Conservation (phyloP, 257 asterid genomes). For the Solanum ossicruentum region DNA sequence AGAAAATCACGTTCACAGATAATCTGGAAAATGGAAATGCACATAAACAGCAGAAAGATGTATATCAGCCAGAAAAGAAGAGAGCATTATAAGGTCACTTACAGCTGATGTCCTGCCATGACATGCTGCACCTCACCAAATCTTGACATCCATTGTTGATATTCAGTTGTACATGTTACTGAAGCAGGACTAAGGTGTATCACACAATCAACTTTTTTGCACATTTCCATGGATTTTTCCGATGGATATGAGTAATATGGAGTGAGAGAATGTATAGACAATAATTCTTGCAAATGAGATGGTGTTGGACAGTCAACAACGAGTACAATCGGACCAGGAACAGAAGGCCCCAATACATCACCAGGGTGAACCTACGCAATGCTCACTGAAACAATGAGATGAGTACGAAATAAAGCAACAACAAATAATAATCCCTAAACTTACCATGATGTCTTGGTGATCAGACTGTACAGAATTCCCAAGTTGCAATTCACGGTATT, state of each 20-base stretch:
- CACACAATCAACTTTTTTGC: conserved; percentile 69
- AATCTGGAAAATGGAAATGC: background rate
- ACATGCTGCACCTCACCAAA: conserved; percentile 84
- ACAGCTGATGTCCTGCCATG: conserved; percentile 97
- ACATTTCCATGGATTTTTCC: conserved; percentile 21
- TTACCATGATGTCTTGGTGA: conserved; percentile 57
- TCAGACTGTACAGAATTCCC: conserved; percentile 84
- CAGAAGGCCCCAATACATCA: conserved; percentile 81
- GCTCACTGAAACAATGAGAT: background rate
- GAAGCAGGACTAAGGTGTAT: conserved; percentile 67
- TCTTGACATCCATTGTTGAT: conserved; percentile 74
- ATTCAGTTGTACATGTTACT: conserved; percentile 39
- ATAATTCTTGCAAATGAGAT: conserved; percentile 45
- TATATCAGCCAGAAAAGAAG: background rate
- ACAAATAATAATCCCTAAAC: background rate
- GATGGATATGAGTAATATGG: conserved; percentile 43
- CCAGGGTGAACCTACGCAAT: conserved; percentile 65
- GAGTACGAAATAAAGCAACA: background rate
- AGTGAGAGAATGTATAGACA: conserved; percentile 30
- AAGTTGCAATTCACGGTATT: conserved; percentile 69
- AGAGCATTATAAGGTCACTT: conserved; percentile 8
- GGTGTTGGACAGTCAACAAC: conserved; percentile 87
- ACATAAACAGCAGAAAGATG: background rate
- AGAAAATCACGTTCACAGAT: conserved; percentile 7
- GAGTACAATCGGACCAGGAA: conserved; percentile 81